Base-by-base conservation (phyloP, 768 basidiomycete genomes). In the Suillus clintonianus region DNA sequence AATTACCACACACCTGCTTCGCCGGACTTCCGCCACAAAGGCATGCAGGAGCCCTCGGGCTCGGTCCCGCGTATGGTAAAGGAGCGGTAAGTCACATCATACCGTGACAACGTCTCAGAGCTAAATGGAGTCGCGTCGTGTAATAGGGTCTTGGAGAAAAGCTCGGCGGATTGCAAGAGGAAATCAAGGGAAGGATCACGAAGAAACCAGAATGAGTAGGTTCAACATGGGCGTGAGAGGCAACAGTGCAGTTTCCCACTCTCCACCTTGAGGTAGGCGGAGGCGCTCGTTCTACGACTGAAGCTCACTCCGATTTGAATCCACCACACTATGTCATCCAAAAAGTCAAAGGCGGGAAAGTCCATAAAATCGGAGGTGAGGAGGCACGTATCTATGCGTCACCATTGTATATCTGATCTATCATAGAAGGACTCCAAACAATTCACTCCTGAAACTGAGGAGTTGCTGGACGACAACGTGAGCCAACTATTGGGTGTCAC, bases 21-120 rank as follows among this genome's bases (percentile, higher is more conserved):
- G n/a, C n/a, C n/a, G n/a, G n/a, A n/a, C 10, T 77, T 60, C 79
- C 82, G 1, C 72, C 72, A 22, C 81, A 83, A 65, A 67, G 65
- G 51, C 82, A 84, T 59, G 79, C 81, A 0, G 83, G 82, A 13
- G 74, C 77, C 0, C 72, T 77, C 7, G 81, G 83, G n/a, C 64
- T 76, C 15, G 80, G 81, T 14, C 78, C 76, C 11, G 73, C 79
- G 14, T 78, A 76, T 53, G 70, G 66, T 15, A 54, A 68, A 14
- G 74, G 70, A 51, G 69, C 70, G 30, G 80, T 81, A 54, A 54
- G 74, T n/a, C n/a, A n/a, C n/a, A n/a, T n/a, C n/a, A n/a, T 22
- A 14, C n/a, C 8, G n/a, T n/a, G n/a, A 36, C 47, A 24, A 27
- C 8, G 14, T 59, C 34, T 54, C 47, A 61, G 14, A 47, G 13